Evolutionary conservation across 169 alveolate genomes (phyloP).

Genomic region (Hepatocystis sp.): DNA sequence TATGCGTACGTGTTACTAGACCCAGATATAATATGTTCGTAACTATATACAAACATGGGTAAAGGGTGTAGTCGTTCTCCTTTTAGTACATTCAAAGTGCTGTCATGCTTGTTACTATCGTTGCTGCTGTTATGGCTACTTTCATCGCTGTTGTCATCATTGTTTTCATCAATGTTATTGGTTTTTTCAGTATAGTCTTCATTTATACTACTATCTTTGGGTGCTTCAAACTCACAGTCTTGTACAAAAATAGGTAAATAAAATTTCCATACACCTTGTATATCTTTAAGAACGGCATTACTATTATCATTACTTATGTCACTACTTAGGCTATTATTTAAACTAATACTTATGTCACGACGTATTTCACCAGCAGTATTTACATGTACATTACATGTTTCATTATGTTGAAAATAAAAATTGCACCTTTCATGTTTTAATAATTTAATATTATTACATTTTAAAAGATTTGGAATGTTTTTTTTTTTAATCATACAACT

Average conservation of each 20-base stretch:
- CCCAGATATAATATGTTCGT: constrained; percentile 53
- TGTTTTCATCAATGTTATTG: background rate
- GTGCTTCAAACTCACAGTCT: constrained; percentile 57
- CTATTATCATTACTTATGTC: too few species aligned
- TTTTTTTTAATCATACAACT: too few species aligned
- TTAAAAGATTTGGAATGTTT: too few species aligned
- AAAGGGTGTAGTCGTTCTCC: constrained; percentile 71
- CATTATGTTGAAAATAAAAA: too few species aligned
- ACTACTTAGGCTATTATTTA: too few species aligned
- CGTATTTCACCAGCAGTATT: too few species aligned
- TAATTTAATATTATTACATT: too few species aligned
- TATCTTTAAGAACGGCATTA: too few species aligned
- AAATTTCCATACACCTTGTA: constrained; percentile 76
- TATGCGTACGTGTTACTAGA: constrained; percentile 55
- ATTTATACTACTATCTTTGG: constrained; percentile 9
- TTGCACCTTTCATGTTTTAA: too few species aligned
- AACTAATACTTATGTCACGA: too few species aligned
- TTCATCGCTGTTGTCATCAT: background rate
- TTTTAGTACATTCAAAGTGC: constrained; percentile 21
- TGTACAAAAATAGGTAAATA: constrained; percentile 52
- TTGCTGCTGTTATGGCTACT: background rate
- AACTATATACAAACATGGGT: constrained; percentile 68
- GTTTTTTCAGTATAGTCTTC: constrained; percentile 10
- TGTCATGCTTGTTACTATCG: constrained; percentile 12
- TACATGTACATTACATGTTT: too few species aligned